Evolutionary conservation across 352 stramenopile genomes (phyloP).

Genomic region (Globisporangium parvum): DNA sequence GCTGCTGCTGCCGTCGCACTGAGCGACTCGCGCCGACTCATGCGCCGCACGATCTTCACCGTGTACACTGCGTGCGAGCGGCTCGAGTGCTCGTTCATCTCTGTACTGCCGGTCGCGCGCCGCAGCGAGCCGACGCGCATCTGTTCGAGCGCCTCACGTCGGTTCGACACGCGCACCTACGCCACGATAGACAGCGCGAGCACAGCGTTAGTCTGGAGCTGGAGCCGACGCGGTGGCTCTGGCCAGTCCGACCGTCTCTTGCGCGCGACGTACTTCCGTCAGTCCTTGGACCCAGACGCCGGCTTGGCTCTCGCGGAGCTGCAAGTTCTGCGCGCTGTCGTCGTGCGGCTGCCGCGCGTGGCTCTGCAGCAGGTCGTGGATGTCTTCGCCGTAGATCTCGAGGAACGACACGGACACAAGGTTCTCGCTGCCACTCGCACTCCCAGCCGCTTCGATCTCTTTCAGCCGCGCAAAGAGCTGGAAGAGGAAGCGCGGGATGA

Average conservation of each 20-base stretch:
- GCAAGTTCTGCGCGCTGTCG: constrained; percentile 40
- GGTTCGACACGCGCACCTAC: constrained; percentile 48
- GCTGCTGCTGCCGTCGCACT: constrained; percentile 4
- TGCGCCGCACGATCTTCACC: constrained; percentile 68
- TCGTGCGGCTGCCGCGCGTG: constrained; percentile 20
- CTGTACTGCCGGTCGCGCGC: constrained; percentile 76
- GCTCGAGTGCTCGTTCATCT: constrained; percentile 88
- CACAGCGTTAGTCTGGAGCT: background rate
- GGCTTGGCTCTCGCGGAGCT: constrained; percentile 62
- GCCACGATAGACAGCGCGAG: background rate
- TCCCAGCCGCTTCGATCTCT: constrained; percentile 17
- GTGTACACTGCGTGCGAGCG: constrained; percentile 85
- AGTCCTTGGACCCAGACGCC: constrained; percentile 78
- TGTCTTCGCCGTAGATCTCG: constrained; percentile 97
- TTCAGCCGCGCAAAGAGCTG: constrained; percentile 61
- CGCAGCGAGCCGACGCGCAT: constrained; percentile 69
- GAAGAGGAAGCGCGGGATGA: constrained; percentile 83
- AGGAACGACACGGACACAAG: constrained; percentile 87
- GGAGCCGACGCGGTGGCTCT: no score
- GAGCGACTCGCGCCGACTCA: constrained; percentile 25
- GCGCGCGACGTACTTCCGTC: constrained; percentile 37
- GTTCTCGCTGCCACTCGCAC: constrained; percentile 9
- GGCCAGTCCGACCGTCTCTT: background rate
- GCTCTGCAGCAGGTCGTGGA: constrained; percentile 90
- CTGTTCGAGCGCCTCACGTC: constrained; percentile 64